Conservation (phyloP, 2,329 filamentous ascomycete species). For the Aspergillus awamori region DNA sequence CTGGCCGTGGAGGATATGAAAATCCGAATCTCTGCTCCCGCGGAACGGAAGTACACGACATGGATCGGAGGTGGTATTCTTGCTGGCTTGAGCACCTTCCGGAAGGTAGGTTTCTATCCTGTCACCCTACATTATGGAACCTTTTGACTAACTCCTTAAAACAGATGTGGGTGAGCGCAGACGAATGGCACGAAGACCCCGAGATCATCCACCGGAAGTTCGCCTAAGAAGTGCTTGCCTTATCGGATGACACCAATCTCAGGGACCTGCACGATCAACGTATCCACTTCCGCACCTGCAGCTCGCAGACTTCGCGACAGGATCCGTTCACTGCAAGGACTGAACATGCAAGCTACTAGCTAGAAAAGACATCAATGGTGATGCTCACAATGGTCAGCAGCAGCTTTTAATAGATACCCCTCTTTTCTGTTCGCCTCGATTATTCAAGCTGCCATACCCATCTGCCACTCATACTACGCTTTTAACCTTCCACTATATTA, state of each 20-base stretch:
- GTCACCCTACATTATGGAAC: not conserved
- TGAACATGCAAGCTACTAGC: not conserved
- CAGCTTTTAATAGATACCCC: slow-evolving; percentile 12
- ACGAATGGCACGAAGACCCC: slow-evolving; percentile 99
- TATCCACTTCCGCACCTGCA: not conserved
- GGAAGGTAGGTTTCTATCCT: slow-evolving; percentile 69
- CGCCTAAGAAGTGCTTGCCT: slow-evolving; percentile 57
- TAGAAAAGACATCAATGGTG: not conserved
- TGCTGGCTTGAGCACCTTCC: slow-evolving; percentile 93
- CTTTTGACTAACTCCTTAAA: slow-evolving; percentile 5
- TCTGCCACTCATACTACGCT: not conserved
- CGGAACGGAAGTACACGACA: slow-evolving; percentile 96
- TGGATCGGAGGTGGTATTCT: slow-evolving; percentile 99
- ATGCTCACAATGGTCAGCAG: not conserved
- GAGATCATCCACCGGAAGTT: slow-evolving; percentile 99
- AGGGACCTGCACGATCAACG: not conserved
- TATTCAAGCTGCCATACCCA: not conserved
- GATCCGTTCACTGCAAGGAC: not conserved
- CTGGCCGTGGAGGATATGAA: slow-evolving; percentile 98
- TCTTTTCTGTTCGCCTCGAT: not conserved
- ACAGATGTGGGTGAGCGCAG: slow-evolving; percentile 99
- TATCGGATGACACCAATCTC: not conserved
- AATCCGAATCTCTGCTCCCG: slow-evolving; percentile 98
- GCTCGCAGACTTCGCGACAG: not conserved
- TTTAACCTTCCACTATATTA: not conserved